These are phyloP conservation scores for Zizania palustris DNA, from an alignment of 202 grass and related monocot species.

Conservation along the genomic window DNA sequence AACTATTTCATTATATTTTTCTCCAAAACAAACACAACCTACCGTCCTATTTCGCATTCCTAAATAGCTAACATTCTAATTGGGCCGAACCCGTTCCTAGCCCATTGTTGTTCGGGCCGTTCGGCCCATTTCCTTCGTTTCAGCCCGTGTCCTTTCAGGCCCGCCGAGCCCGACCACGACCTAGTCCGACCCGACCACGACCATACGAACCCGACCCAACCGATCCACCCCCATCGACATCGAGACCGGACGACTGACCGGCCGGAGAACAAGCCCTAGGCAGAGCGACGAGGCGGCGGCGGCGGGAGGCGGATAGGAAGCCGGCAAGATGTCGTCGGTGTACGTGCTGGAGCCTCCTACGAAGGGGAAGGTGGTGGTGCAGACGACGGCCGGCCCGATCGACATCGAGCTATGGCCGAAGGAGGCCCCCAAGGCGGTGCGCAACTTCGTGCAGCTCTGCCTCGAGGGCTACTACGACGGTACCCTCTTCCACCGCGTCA, in stretches of 20 bases:
- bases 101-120: too few relatives aligned
- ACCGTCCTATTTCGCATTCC: too few relatives aligned
- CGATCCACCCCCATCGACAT: background rate
- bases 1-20: too few relatives aligned
- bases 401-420: constrained; percentile 98
- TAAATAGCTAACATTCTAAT: too few relatives aligned
- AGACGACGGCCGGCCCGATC: constrained; percentile 76
- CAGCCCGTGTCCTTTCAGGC: too few relatives aligned
- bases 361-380: constrained; percentile 94
- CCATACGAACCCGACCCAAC: background rate
- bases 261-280: constrained; percentile 3
- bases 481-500: constrained; percentile 91
- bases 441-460: constrained; percentile 98
- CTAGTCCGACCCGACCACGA: background rate
- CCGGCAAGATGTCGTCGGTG: constrained; percentile 72
- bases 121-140: too few relatives aligned
- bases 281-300: constrained; percentile 16
- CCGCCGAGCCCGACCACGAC: background rate
- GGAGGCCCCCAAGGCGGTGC: constrained; percentile 85
- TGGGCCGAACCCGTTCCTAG: too few relatives aligned
- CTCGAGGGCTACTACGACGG: constrained; percentile 92
- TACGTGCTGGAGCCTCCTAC: constrained; percentile 95
- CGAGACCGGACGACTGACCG: background rate
- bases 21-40: too few relatives aligned
- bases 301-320: constrained; percentile 20